Evolutionary conservation across 1,139 yeast species (phyloP).

Genomic region (Geotrichum candidum): DNA sequence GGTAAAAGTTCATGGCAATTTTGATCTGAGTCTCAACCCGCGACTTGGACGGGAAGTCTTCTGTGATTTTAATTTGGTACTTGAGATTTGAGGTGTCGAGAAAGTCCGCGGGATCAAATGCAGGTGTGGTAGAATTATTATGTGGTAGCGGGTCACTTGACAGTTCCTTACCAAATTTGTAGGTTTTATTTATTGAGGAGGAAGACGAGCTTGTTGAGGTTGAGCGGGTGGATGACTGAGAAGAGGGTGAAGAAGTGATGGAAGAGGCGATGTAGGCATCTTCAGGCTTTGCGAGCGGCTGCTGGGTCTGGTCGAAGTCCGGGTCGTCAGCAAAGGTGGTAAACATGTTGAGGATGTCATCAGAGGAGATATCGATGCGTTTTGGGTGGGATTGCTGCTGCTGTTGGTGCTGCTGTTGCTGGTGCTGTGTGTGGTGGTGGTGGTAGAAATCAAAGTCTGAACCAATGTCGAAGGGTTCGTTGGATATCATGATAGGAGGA

Average conservation of each 20-base stretch:
- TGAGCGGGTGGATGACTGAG: background rate
- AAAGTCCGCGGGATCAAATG: background rate
- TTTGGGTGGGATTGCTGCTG: background rate
- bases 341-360: background rate
- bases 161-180: background rate
- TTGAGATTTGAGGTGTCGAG: constrained; percentile 39
- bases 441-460: background rate
- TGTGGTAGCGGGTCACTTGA: background rate
- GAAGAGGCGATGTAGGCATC: background rate
- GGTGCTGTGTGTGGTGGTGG: background rate
- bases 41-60: constrained; percentile 65
- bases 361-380: background rate
- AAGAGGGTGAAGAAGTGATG: background rate
- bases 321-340: background rate
- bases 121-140: background rate
- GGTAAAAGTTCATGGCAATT: constrained; percentile 56
- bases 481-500: background rate
- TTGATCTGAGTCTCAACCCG: constrained; percentile 91
- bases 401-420: background rate
- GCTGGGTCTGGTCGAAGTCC: background rate
- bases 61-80: constrained; percentile 47
- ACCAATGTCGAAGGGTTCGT: background rate
- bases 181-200: background rate
- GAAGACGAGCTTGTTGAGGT: background rate
- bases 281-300: background rate